Evolutionary conservation across 2,329 filamentous ascomycete species (phyloP), one percentile per base, ranked within the genome.

Genomic region (Ophidiomyces ophidiicola): DNA sequence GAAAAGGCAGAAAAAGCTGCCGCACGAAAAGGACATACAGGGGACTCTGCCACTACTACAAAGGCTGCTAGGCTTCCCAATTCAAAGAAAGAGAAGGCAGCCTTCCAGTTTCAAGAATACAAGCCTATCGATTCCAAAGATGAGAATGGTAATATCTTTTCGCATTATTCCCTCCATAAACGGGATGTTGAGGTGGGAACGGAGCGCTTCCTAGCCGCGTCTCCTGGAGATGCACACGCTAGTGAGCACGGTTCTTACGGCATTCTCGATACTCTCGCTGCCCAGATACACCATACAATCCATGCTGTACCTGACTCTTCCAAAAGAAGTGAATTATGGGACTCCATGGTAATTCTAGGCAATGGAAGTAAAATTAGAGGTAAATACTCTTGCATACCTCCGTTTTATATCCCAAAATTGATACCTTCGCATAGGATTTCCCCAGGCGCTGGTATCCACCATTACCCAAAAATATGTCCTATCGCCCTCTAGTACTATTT

Each of bases 401-500:
- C 19, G 15, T 6, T 32, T 29, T 8, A 3, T 14, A 17, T 12
- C 23, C 6, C 6, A 30, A 23, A 29, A 31, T 25, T 41, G 10
- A 41, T 2, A 12, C 3, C 6, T 11, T 12, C 26, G 30, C 5
- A 67, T 68, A 66, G 86, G 90, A 4, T 88, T 98, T 58, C 87
- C 82, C 49, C 86, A 94, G 52, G 84, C 88, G 49, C 77, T 98
- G 33, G 59, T 96, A 25, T 73, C 81, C 51, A 86, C 78, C 0
- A 73, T 98, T 24, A 74, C 74, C 25, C 73, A 79, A 34, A 86
- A 87, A 48, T 90, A 94, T 59, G 73, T 94, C 39, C 78, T 98
- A 49, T 93, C 87, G 1, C 90, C 90, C 0, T 87, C 81, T 1
- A 86, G 85, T 36, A 94, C 87, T 29, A 96, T 96, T 53, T 96